Base-by-base conservation (phyloP, 495 filamentous ascomycete genomes). In the Pyrenula aspistea region DNA sequence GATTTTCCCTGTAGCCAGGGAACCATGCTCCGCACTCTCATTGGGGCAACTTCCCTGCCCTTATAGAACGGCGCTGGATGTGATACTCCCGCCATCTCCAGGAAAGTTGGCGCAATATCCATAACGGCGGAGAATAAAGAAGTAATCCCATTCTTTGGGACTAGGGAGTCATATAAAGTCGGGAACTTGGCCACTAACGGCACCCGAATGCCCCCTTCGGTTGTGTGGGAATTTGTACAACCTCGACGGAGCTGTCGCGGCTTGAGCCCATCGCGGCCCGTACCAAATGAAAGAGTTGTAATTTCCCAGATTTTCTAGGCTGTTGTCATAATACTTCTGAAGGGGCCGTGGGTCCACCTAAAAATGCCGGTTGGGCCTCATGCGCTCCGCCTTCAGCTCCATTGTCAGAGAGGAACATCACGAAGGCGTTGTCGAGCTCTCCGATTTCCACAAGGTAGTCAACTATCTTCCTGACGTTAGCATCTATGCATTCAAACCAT, bases 241-340 rank as follows among this genome's bases (percentile, higher is more conserved):
- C 31, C 82, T 70, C n/a, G 73, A 78, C 3, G 83, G 80, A 10
- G 83, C 80, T 15, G 82, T 86, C 19, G 81, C 76, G 25, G 82
- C 83, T 59, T 81, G 76, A 11, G 81, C 81, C 81, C 83, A 83
- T 55, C 78, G 77, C 12, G 80, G 80, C 2, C 82, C 81, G 57
- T 85, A 84, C 81, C 82, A 84, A 61, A 83, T 78, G 65, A 84
- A 85, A 0, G 73, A 78, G 67, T 83, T 77, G 49, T 70, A 72
- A 59, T 77, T 76, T 15, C 81, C 82, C 23, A 85, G 73, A 56
- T 85, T 86, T 10, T 81, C 79, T 23, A 82, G 65, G 36, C 68
- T 73, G 67, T 84, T 85, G 64, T 83, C 70, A 60, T 82, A 84
- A 66, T 82, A 83, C 61, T 83, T 80, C 57, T 67, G 3, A 85